Conservation (phyloP, 805 yeast species). For the Yarrowia keelungensis region DNA sequence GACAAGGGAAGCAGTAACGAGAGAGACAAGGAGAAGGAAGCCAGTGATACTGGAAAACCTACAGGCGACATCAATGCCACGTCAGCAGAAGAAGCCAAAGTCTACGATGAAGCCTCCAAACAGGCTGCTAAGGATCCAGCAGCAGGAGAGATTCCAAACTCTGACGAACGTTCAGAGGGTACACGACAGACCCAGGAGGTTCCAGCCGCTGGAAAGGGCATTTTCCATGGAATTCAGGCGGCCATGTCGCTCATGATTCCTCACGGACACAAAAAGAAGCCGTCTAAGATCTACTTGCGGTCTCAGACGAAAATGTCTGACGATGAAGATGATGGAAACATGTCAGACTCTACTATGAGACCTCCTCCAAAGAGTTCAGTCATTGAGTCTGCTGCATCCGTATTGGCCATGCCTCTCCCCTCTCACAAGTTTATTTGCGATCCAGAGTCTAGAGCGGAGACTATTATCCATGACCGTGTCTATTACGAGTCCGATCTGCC, state of each 20-base stretch:
- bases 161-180: not conserved
- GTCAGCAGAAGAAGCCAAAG: not conserved
- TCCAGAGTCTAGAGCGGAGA: slow-evolving; percentile 68
- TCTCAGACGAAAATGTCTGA: slow-evolving; percentile 24
- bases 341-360: slow-evolving; percentile 14
- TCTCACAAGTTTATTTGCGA: slow-evolving; percentile 67
- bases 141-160: slow-evolving; percentile 52
- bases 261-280: slow-evolving; percentile 18
- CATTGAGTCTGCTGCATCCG: slow-evolving; percentile 76
- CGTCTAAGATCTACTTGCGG: slow-evolving; percentile 24
- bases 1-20: slow-evolving; percentile 27
- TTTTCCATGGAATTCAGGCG: slow-evolving; percentile 35
- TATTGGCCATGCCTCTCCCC: slow-evolving; percentile 83
- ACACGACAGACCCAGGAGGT: not conserved
- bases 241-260: slow-evolving; percentile 37
- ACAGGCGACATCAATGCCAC: slow-evolving; percentile 5
- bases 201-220: slow-evolving; percentile 14
- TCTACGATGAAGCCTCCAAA: slow-evolving; percentile 21
- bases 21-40: not conserved
- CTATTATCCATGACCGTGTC: slow-evolving; percentile 81
- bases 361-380: slow-evolving; percentile 65
- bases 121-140: not conserved
- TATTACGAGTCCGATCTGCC: slow-evolving; percentile 75
- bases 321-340: slow-evolving; percentile 10
- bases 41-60: slow-evolving; percentile 12